These are phyloP conservation scores for Hortaea sp. DNA, from an alignment of 2,329 filamentous ascomycete genomes.

Conservation along the genomic window DNA sequence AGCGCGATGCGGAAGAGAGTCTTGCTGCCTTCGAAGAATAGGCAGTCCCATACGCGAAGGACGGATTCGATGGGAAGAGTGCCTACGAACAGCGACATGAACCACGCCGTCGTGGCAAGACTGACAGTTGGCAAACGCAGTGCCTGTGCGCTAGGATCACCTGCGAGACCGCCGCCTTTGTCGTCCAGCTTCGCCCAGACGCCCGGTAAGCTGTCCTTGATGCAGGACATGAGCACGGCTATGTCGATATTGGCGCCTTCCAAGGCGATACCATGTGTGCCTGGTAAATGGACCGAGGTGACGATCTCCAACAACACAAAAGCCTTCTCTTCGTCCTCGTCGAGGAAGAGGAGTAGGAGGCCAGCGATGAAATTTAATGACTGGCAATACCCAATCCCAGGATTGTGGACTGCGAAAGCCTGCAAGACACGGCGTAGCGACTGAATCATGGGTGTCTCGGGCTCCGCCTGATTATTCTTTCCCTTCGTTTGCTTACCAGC, in stretches of 20 bases:
- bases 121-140: constrained; percentile 74
- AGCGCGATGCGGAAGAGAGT: constrained; percentile 87
- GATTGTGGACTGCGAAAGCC: constrained; percentile 85
- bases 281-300: constrained; percentile 76
- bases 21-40: constrained; percentile 92
- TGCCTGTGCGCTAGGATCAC: constrained; percentile 31
- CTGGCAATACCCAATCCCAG: constrained; percentile 88
- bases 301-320: constrained; percentile 94
- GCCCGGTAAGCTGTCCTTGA: constrained; percentile 70
- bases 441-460: constrained; percentile 67
- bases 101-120: constrained; percentile 89
- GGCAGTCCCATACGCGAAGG: constrained; percentile 85
- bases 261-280: constrained; percentile 81
- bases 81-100: constrained; percentile 94
- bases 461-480: constrained; percentile 16
- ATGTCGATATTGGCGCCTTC: constrained; percentile 91
- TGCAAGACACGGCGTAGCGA: constrained; percentile 76
- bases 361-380: constrained; percentile 92
- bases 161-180: constrained; percentile 43
- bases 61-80: constrained; percentile 87
- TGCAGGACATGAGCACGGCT: constrained; percentile 78
- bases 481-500: constrained; percentile 20
- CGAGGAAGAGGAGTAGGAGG: constrained; percentile 75
- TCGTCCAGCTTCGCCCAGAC: constrained; percentile 87
- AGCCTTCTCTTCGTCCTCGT: constrained; percentile 71